Evolutionary conservation across 257 asterid species (phyloP).

Genomic region (Capsicum pubescens): DNA sequence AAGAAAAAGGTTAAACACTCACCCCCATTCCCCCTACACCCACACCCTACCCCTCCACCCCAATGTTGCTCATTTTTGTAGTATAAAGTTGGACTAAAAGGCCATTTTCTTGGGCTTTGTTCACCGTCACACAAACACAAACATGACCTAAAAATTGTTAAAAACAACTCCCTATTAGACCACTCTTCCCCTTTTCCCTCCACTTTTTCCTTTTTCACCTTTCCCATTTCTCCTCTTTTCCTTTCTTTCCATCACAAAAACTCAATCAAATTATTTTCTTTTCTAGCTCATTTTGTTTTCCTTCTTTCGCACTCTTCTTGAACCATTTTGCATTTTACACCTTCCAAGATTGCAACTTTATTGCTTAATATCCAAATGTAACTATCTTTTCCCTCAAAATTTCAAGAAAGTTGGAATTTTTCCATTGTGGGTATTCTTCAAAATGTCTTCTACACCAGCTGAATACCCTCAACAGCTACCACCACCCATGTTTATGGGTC

Average conservation of each 20-base stretch:
- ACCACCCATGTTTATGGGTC: slow-evolving; percentile 64
- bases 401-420: neutral
- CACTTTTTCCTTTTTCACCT: neutral
- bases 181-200: neutral
- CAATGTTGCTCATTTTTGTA: neutral
- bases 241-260: neutral
- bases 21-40: neutral
- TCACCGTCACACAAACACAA: slow-evolving; percentile 10
- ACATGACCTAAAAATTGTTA: slow-evolving; percentile 10
- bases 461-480: slow-evolving; percentile 49
- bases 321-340: neutral
- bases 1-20: neutral
- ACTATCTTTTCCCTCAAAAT: neutral
- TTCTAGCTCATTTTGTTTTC: neutral
- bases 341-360: slow-evolving; percentile 29
- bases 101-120: slow-evolving; percentile 27
- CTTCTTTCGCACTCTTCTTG: neutral
- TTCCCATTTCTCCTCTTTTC: neutral
- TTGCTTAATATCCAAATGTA: neutral
- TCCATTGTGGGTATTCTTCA: neutral
- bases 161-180: neutral
- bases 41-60: neutral
- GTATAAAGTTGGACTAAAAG: slow-evolving; percentile 4
- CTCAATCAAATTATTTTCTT: neutral
- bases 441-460: slow-evolving; percentile 51